Percentiles rank a stretch among this genome's conserved stretches.
Evolutionary conservation across 805 yeast species (phyloP).

Genomic region (Maudiozyma bulderi): DNA sequence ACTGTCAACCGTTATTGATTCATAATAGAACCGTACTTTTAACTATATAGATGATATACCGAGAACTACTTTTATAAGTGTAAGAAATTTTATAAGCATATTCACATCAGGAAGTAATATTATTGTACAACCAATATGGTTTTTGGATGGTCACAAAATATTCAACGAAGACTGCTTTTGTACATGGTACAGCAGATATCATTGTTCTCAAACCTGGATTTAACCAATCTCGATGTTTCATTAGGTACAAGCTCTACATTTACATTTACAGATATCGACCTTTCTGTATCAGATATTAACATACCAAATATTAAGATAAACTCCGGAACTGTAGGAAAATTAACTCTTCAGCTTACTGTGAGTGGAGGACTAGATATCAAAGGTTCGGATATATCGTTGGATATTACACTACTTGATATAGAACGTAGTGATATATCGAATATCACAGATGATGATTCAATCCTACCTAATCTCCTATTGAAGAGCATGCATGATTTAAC

Average conservation of each 20-base stretch:
- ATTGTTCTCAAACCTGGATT: constrained; percentile 70
- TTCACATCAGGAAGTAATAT: neutral
- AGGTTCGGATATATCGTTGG: constrained; percentile 45
- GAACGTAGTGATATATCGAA: constrained; percentile 20
- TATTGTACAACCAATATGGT: constrained; percentile 4
- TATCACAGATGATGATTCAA: constrained; percentile 14
- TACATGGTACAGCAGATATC: constrained; percentile 76
- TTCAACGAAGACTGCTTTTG: constrained; percentile 71
- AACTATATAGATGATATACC: too few species aligned
- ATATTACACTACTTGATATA: constrained; percentile 2
- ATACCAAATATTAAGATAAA: constrained; percentile 57
- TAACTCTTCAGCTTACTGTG: constrained; percentile 53
- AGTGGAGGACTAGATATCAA: constrained; percentile 62
- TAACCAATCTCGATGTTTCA: constrained; percentile 74
- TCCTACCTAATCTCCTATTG: constrained; percentile 43
- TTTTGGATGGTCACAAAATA: constrained; percentile 73
- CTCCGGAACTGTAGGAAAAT: constrained; percentile 46
- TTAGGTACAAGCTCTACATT: constrained; percentile 47
- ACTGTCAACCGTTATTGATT: neutral
- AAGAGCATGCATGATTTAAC: constrained; percentile 73
- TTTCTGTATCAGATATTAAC: constrained; percentile 62
- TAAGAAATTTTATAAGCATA: neutral
- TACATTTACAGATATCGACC: constrained; percentile 49
- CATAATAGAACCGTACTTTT: too few species aligned
- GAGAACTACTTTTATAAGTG: neutral